phyloP scores from a whole-genome alignment of 192 early-diverging fungal species.

The Backusella australiensis region DNA sequence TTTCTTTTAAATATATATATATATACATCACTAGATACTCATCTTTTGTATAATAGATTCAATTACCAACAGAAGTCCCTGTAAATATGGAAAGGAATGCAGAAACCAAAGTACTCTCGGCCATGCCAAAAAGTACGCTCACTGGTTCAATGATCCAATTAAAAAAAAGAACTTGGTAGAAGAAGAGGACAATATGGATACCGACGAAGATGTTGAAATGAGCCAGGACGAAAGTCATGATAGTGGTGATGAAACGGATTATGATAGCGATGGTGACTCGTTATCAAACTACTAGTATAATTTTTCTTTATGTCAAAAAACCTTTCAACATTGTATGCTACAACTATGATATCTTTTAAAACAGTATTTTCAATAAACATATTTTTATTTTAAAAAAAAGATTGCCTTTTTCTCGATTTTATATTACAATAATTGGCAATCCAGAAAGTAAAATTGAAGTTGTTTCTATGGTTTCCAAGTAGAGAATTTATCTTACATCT shows the following conservation, averaged over 20 bases:
- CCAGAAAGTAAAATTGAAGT: too few species aligned
- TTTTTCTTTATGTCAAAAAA: background rate
- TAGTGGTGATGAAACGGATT: background rate
- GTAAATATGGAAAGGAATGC: constrained; percentile 17
- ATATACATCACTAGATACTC: background rate
- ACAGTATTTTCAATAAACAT: constrained; percentile 1
- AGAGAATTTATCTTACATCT: too few species aligned
- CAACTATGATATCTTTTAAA: background rate
- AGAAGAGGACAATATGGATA: background rate
- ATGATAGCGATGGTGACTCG: background rate
- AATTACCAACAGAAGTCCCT: background rate
- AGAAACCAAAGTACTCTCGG: background rate
- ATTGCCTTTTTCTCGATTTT: too few species aligned
- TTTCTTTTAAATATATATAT: background rate
- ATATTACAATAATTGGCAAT: background rate
- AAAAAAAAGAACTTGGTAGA: background rate
- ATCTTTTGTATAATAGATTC: background rate
- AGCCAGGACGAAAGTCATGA: too few species aligned
- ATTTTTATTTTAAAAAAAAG: background rate
- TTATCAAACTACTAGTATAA: background rate
- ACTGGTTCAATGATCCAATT: constrained; percentile 11
- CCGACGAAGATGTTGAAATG: background rate
- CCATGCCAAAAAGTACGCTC: constrained; percentile 14
- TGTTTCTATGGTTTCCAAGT: too few species aligned
- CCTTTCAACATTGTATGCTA: background rate